A percentile compares a stretch with the other conserved stretches of the same genome.
Evolutionary conservation across 306 rosid species (phyloP).

Genomic region (Erythrophleum fordii): DNA sequence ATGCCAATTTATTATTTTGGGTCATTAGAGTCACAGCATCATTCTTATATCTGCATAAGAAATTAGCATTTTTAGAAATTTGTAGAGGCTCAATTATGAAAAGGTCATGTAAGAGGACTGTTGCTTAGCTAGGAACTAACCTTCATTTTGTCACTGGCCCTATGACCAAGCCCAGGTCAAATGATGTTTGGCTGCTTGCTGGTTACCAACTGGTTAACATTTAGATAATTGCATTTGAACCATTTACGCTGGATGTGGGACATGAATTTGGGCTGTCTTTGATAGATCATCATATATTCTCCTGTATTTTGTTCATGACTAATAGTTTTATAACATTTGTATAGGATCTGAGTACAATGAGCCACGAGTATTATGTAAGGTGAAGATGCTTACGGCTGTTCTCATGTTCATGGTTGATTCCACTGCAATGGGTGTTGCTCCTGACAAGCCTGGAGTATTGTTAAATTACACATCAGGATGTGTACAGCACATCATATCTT

Average conservation of each 20-base stretch:
- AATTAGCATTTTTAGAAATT: not conserved
- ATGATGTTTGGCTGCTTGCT: constrained; percentile 3
- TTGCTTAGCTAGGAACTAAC: not conserved
- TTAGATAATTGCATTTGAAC: not conserved
- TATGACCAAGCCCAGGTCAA: too few relatives aligned
- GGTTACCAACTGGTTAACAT: constrained; percentile 1
- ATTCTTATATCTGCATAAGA: not conserved
- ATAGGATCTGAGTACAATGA: constrained; percentile 49
- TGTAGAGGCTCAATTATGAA: not conserved
- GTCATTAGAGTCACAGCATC: not conserved
- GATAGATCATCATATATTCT: constrained; percentile 14
- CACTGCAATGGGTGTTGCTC: constrained; percentile 55
- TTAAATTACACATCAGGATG: constrained; percentile 67
- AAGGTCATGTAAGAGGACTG: not conserved
- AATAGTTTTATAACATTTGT: constrained; percentile 32
- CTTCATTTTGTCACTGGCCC: not conserved
- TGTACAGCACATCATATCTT: constrained; percentile 42
- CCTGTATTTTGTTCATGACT: constrained; percentile 31
- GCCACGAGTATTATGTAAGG: constrained; percentile 53
- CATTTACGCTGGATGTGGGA: not conserved
- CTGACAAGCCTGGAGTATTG: constrained; percentile 54
- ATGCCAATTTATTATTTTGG: not conserved
- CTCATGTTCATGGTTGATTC: constrained; percentile 78
- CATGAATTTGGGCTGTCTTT: constrained; percentile 9
- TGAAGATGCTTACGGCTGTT: constrained; percentile 77